A percentile compares a stretch with the other conserved stretches of the same genome.
Conservation (phyloP, 345 rosid species). For the Citrus cavaleriei region DNA sequence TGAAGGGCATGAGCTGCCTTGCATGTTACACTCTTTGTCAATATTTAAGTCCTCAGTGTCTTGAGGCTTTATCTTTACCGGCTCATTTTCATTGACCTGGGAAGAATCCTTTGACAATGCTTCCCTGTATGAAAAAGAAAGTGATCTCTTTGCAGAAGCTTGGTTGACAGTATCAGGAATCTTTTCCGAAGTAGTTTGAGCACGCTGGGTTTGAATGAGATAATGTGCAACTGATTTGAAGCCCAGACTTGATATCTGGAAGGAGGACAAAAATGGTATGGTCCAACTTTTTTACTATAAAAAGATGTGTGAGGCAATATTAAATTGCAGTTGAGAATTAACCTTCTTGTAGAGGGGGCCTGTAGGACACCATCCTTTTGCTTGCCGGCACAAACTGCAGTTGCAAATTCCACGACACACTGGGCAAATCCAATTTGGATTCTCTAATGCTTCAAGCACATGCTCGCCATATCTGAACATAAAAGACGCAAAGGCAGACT, state of each 20-base stretch:
- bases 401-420: slow-evolving; percentile 90
- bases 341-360: slow-evolving; percentile 77
- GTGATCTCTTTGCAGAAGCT: slow-evolving; percentile 58
- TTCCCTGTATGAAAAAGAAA: slow-evolving; percentile 43
- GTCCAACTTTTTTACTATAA: not conserved
- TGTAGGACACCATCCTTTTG: slow-evolving; percentile 82
- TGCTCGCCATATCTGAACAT: slow-evolving; percentile 81
- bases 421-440: slow-evolving; percentile 81
- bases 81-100: slow-evolving; percentile 11
- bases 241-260: slow-evolving; percentile 61
- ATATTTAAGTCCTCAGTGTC: slow-evolving; percentile 8
- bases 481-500: not conserved
- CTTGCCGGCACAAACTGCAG: slow-evolving; percentile 82
- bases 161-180: slow-evolving; percentile 27
- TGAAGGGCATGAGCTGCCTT: slow-evolving; percentile 5
- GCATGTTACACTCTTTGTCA: slow-evolving; percentile 17
- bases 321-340: not conserved
- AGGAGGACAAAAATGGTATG: slow-evolving; percentile 15
- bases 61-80: slow-evolving; percentile 13
- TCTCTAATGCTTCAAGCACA: slow-evolving; percentile 79
- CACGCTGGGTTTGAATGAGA: slow-evolving; percentile 58
- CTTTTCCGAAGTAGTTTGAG: slow-evolving; percentile 27
- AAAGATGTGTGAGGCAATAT: not conserved
- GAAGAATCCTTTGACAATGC: slow-evolving; percentile 15
- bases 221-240: slow-evolving; percentile 95